Evolutionary conservation across 2,329 filamentous ascomycete species (phyloP).

Genomic region (Grosmannia huntii): DNA sequence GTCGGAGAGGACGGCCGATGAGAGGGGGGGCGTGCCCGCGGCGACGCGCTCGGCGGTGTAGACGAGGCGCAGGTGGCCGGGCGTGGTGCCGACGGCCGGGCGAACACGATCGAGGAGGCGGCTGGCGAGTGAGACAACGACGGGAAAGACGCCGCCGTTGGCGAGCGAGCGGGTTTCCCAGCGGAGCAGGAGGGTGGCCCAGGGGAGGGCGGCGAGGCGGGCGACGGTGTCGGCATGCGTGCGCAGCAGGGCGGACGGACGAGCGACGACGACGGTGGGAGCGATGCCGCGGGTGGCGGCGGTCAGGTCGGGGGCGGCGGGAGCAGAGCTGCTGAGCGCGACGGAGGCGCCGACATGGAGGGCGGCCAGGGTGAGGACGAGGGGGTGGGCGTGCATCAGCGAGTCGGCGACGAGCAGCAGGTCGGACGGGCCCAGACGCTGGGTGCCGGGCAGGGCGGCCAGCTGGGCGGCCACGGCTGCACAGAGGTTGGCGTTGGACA

Average conservation of each 20-base stretch:
- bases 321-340: constrained; percentile 79
- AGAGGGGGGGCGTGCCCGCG: constrained; percentile 49
- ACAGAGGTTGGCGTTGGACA: constrained; percentile 74
- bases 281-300: constrained; percentile 62
- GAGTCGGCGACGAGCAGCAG: constrained; percentile 76
- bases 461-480: constrained; percentile 71
- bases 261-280: constrained; percentile 72
- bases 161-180: constrained; percentile 57
- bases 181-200: constrained; percentile 58
- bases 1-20: constrained; percentile 60
- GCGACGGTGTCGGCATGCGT: constrained; percentile 50
- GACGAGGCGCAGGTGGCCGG: constrained; percentile 68
- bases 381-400: constrained; percentile 65
- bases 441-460: constrained; percentile 58
- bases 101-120: constrained; percentile 45
- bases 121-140: constrained; percentile 46
- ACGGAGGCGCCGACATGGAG: constrained; percentile 76
- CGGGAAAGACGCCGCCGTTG: constrained; percentile 61
- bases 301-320: constrained; percentile 55
- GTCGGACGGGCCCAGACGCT: constrained; percentile 63
- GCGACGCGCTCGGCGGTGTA: constrained; percentile 65
- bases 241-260: constrained; percentile 57
- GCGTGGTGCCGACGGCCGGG: constrained; percentile 45
- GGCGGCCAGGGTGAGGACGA: constrained; percentile 68
- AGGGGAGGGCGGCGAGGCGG: constrained; percentile 27